These are phyloP conservation scores for Aspergillus amoenus DNA, from an alignment of 2,329 filamentous ascomycete genomes.

Conservation along the genomic window DNA sequence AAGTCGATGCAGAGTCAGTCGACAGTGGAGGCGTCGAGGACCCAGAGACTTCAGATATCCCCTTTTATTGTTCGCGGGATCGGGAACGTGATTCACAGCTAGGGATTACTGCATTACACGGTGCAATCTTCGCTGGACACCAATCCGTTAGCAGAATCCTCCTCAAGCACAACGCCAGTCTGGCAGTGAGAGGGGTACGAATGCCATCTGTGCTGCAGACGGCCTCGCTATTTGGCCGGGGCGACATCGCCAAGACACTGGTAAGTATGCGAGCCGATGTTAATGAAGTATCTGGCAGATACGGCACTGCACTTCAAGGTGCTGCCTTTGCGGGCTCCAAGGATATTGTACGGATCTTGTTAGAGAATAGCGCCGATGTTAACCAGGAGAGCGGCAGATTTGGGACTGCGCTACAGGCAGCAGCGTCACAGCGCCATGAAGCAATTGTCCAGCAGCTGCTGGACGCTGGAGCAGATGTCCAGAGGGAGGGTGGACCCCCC, in stretches of 20 bases:
- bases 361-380: background rate
- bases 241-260: background rate
- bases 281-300: background rate
- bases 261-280: background rate
- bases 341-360: background rate
- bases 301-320: background rate
- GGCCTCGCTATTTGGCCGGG: too few species aligned
- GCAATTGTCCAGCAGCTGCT: background rate
- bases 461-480: background rate
- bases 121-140: background rate
- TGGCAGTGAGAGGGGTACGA: background rate
- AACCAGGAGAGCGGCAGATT: background rate
- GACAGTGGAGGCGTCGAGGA: too few species aligned
- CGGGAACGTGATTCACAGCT: too few species aligned
- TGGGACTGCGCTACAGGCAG: background rate
- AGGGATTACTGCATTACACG: background rate
- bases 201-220: background rate
- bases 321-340: background rate
- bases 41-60: too few species aligned
- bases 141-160: background rate
- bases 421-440: background rate
- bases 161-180: background rate
- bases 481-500: background rate
- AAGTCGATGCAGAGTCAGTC: too few species aligned
- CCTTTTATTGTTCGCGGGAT: too few species aligned